These are phyloP conservation scores for Xylariaceae sp. DNA, from an alignment of 2,329 filamentous ascomycete genomes.

Conservation along the genomic window DNA sequence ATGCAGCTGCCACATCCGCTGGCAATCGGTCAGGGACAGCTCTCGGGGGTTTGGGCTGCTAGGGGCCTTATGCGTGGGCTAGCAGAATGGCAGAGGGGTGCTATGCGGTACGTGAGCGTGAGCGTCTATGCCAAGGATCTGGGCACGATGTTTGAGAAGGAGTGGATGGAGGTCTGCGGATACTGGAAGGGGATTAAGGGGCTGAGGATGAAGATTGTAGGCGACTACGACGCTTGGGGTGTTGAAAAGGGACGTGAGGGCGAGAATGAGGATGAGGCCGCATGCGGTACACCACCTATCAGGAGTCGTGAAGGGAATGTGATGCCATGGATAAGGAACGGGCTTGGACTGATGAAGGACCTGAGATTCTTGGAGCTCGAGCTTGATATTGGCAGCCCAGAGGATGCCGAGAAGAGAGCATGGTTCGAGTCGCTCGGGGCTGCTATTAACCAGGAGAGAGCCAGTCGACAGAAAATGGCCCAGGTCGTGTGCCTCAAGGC, in stretches of 20 bases:
- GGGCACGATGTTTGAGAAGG: constrained; percentile 19
- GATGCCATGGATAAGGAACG: constrained; percentile 27
- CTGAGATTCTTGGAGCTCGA: constrained; percentile 39
- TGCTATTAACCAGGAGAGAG: no score
- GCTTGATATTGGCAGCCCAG: constrained; percentile 29
- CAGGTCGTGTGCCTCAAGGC: no score
- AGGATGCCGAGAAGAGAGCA: constrained; percentile 4
- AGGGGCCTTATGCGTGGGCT: constrained; percentile 31
- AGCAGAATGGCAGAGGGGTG: constrained; percentile 38
- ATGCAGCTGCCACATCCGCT: constrained; percentile 36
- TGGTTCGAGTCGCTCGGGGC: no score
- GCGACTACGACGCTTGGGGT: no score
- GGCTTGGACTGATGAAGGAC: constrained; percentile 26
- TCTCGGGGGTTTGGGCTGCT: constrained; percentile 38
- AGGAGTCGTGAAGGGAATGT: constrained; percentile 6
- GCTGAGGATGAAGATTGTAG: constrained; percentile 35
- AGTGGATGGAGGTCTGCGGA: constrained; percentile 34
- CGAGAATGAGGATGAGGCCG: neutral
- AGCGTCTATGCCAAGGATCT: constrained; percentile 36
- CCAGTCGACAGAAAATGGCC: no score
- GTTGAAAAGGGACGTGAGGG: no score
- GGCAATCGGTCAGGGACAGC: no score
- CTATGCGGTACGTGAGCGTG: constrained; percentile 20
- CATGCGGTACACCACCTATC: constrained; percentile 8
- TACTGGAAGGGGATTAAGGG: constrained; percentile 33